Evolutionary conservation across 768 basidiomycete species (phyloP).

Genomic region (Xerocomellus dryophilus): DNA sequence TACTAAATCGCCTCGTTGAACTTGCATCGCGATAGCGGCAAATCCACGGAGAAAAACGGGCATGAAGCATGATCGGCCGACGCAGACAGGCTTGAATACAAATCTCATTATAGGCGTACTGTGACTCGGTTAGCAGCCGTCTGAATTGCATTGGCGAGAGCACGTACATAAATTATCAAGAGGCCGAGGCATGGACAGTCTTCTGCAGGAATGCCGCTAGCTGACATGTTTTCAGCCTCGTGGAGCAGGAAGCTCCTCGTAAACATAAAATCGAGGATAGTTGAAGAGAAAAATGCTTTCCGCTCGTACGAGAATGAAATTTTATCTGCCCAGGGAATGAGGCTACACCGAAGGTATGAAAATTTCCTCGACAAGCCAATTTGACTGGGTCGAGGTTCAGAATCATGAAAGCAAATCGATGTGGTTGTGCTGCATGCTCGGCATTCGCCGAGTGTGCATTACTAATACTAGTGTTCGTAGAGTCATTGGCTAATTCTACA

Average conservation of each 20-base stretch:
- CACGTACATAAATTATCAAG: slow-evolving; percentile 12
- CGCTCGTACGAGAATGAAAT: slow-evolving; percentile 8
- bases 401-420: neutral
- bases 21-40: no score
- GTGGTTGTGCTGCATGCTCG: neutral
- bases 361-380: slow-evolving; percentile 26
- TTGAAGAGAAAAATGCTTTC: neutral
- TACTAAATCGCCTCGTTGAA: no score
- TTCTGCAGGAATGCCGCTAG: neutral
- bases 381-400: slow-evolving; percentile 23
- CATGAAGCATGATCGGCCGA: no score
- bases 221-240: slow-evolving; percentile 15
- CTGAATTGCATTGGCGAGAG: neutral
- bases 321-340: slow-evolving; percentile 36
- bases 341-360: slow-evolving; percentile 20
- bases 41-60: no score
- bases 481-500: no score
- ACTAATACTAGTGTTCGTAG: no score
- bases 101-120: no score
- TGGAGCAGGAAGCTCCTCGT: neutral
- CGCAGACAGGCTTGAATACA: no score
- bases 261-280: neutral
- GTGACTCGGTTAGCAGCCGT: neutral
- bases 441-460: neutral
- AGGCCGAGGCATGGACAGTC: neutral